Evolutionary conservation across 768 basidiomycete species (phyloP), one percentile per base, ranked within the genome.

Genomic region (Roridomyces roridus): DNA sequence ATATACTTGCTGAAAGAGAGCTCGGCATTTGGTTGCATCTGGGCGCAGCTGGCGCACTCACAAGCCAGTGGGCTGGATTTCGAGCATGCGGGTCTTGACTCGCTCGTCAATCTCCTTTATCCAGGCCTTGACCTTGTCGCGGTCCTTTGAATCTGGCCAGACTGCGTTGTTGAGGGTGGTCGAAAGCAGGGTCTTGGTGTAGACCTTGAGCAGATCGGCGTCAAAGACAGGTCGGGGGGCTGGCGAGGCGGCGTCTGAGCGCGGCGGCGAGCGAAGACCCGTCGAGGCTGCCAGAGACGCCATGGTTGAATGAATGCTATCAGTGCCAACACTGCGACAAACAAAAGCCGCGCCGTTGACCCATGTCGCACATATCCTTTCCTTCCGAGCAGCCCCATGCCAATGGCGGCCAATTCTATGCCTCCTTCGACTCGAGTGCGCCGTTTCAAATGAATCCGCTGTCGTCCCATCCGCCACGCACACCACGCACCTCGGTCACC

Each of bases 101-200:
- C 92, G 82, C 65, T 91, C 89, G 18, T 89, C 85, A 55, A 94
- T 88, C 66, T 94, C 90, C 71, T 87, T 91, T 70, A 91, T 92
- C 87, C 89, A 91, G 6, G 72, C 78, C 70, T 84, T 88, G 17
- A 88, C 81, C 55, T 81, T 82, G 29, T 92, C 89, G 23, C 83
- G 80, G 50, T 94, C 91, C 63, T 84, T 85, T 44, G 79, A 67
- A 40, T 86, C 84, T 28, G 86, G 81, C 92, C 91, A 94, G 10
- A 80, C 67, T 50, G 79, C 80, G 46, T 73, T 78, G 53, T 87
- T 82, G 36, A 94, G 78, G 2, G 86, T 90, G 5, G 86, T 81
- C 55, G 86, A 79, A 51, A 94, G 76, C 47, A 94, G 83, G 67
- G 88, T 89, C 79, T 90, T 93, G 73, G 91, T 90, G 74, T 94